These are phyloP conservation scores for Cucurbita ficifolia DNA, from an alignment of 306 rosid species.

Conservation along the genomic window DNA sequence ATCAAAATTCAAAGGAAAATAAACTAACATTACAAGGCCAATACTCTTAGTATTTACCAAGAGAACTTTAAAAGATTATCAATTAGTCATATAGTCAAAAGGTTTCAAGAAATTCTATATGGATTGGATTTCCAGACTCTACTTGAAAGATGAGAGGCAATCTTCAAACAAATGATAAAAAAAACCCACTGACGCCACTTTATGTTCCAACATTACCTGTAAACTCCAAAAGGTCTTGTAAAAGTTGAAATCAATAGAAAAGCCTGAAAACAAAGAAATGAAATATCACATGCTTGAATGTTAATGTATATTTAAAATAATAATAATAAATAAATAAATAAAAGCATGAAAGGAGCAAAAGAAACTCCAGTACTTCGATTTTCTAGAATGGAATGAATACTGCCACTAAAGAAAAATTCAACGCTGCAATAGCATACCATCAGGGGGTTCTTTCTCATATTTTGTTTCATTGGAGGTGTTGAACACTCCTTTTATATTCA, in stretches of 20 bases:
- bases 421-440: slow-evolving; percentile 31
- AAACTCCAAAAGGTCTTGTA: slow-evolving; percentile 96
- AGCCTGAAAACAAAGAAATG: slow-evolving; percentile 38
- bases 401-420: not conserved
- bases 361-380: not conserved
- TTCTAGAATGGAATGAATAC: not conserved
- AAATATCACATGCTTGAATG: not conserved
- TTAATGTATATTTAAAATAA: not conserved
- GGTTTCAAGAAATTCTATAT: not conserved
- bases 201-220: slow-evolving; percentile 43
- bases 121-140: not conserved
- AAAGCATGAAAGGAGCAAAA: not conserved
- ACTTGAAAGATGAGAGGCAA: not conserved
- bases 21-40: not conserved
- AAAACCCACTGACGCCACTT: not conserved
- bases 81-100: not conserved
- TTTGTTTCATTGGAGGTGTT: slow-evolving; percentile 94
- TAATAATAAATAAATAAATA: not conserved
- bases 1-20: not conserved
- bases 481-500: slow-evolving; percentile 93
- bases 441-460: slow-evolving; percentile 82
- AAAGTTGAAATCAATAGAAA: slow-evolving; percentile 94
- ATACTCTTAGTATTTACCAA: not conserved
- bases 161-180: not conserved
- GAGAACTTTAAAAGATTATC: not conserved